Percentiles rank a stretch among this genome's conserved stretches.
These are phyloP conservation scores for Solanum chmielewskii DNA, from an alignment of 257 asterid genomes.

Conservation along the genomic window DNA sequence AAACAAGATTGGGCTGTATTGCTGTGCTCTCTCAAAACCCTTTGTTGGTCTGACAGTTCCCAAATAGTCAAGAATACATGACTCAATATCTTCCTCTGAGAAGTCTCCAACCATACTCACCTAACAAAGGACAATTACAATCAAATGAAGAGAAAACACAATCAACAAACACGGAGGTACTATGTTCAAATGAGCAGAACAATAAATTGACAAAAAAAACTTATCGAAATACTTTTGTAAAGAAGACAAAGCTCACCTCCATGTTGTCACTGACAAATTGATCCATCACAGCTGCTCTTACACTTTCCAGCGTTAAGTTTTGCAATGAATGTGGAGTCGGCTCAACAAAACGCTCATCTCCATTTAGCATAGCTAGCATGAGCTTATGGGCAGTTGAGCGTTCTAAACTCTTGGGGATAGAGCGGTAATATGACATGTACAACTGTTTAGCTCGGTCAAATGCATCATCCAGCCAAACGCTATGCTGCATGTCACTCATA, in stretches of 20 bases:
- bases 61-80: slow-evolving; percentile 87
- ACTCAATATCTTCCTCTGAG: slow-evolving; percentile 89
- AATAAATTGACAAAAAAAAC: slow-evolving; percentile 5
- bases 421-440: slow-evolving; percentile 86
- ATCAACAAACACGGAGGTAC: not conserved
- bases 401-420: slow-evolving; percentile 96
- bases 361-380: slow-evolving; percentile 92
- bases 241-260: slow-evolving; percentile 51
- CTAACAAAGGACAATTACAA: slow-evolving; percentile 26
- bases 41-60: slow-evolving; percentile 76
- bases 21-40: slow-evolving; percentile 57
- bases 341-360: slow-evolving; percentile 97
- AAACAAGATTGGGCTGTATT: slow-evolving; percentile 61
- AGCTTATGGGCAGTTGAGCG: slow-evolving; percentile 99
- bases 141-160: slow-evolving; percentile 3
- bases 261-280: slow-evolving; percentile 87
- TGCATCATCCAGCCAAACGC: slow-evolving; percentile 98
- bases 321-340: slow-evolving; percentile 91
- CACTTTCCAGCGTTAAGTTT: slow-evolving; percentile 59
- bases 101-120: slow-evolving; percentile 98
- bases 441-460: slow-evolving; percentile 96
- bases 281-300: slow-evolving; percentile 91
- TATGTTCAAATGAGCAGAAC: not conserved
- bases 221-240: not conserved
- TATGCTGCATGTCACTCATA: slow-evolving; percentile 58